Evolutionary conservation across 495 filamentous ascomycete genomes (phyloP), one percentile per base, ranked within the genome.

Genomic region (Aspergillus biplanus): DNA sequence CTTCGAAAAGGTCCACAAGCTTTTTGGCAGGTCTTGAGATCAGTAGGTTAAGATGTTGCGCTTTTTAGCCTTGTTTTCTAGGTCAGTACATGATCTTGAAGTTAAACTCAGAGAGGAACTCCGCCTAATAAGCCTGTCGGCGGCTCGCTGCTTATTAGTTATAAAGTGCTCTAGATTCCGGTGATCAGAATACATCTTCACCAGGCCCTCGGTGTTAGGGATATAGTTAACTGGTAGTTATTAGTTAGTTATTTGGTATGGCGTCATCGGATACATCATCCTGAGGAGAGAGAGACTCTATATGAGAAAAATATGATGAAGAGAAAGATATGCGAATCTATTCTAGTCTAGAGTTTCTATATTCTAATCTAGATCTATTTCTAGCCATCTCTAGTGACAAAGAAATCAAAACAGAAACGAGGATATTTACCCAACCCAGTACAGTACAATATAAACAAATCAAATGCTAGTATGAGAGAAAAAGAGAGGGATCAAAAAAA

Each of bases 41-140:
- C 21, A 1, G 21, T 2, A 27, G 31, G 65, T 71, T 3, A 75
- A 50, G 11, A 62, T 47, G 49, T 73, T 61, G 0, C 63, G 65
- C 16, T 71, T 65, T 65, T 2, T 27, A 46, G 13, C 65, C 65
- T 21, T 58, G 27, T 33, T 68, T 70, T 11, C 71, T 68, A 27
- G 33, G 44, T 6, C 54, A 52, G 33, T 76, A 75, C 6, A 55
- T 63, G 9, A 76, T 73, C 16, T 66, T 58, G 33, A 76, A 75
- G 34, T 73, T 56, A 34, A 66, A 73, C 16, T 61, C n/a, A 3
- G 58, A 65, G 0, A 76, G 56, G 18, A 66, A 65, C 37, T 77
- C 65, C 3, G 60, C 35, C 67, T 50, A 75, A 9, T 57, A 52
- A 12, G 65, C 66, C 27, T 73, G 53, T 13, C 53, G 32, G 7